phyloP scores from a whole-genome alignment of 2,329 filamentous ascomycete genomes.

The Diaporthe citri region DNA sequence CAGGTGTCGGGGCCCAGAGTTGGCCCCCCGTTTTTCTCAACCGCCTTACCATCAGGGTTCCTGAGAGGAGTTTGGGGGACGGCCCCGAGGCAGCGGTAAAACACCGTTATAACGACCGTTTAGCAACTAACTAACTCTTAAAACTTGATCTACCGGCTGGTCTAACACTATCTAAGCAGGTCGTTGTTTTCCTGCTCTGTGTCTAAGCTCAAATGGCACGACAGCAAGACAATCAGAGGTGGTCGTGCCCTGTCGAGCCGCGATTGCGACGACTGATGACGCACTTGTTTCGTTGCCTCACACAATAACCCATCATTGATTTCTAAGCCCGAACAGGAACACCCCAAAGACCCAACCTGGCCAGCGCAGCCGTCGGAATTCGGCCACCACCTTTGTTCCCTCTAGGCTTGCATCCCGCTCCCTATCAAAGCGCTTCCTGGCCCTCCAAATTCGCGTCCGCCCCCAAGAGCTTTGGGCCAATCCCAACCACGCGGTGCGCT shows the following conservation, averaged over 20 bases:
- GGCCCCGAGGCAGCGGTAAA: neutral
- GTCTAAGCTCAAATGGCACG: too few species aligned
- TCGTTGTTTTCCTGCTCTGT: neutral
- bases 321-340: constrained; percentile 22
- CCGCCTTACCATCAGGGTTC: neutral
- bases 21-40: constrained; percentile 1
- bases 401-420: neutral
- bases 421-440: neutral
- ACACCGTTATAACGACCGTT: neutral
- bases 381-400: neutral
- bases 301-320: constrained; percentile 12
- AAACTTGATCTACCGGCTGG: neutral
- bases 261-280: constrained; percentile 28
- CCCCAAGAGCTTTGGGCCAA: neutral
- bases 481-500: constrained; percentile 19
- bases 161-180: constrained; percentile 7
- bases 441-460: neutral
- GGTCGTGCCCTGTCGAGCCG: neutral
- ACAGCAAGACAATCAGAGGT: neutral
- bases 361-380: constrained; percentile 1
- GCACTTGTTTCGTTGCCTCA: constrained; percentile 28
- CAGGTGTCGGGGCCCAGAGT: neutral
- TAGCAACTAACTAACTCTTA: neutral
- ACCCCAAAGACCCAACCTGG: neutral
- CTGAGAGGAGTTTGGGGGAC: neutral